Base-by-base conservation (phyloP, 129 eudicot species). In the Gnaphalium uliginosum region DNA sequence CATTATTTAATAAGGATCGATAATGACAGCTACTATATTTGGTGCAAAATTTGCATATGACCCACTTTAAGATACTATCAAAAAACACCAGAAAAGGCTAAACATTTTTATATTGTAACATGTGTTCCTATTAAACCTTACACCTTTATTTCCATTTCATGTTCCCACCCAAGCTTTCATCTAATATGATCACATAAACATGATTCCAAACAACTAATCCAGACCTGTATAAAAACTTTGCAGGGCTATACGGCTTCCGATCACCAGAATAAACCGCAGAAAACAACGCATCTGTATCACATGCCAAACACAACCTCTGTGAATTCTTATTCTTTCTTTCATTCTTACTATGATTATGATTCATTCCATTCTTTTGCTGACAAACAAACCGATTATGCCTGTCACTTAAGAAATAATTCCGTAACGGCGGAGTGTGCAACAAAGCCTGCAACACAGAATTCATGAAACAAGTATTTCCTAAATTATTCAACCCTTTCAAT, bases 361-460 rank as follows among this genome's bases (percentile, higher is more conserved):
- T 58, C 58, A 23, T 78, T 14, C 67, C 84, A 62, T 82, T 87
- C 62, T 82, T 91, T 74, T 85, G 89, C 83, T 86, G 87, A 43
- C 98, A 93, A 63, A 85, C 83, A 18, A 81, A 84, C 53, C 93
- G 78, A 41, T 94, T 87, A 29, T 94, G 98, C 72, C 87, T 73
- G 68, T 90, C 98, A 77, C 97, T 86, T 43, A 94, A 57, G 35
- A 90, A 94, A 63, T 86, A 94, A 73, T 90, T 90, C 69, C 97
- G 86, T 29, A 94, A 59, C 3, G 98, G 98, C 2, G 97, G 93
- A 3, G 97, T 89, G 27, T 90, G 98, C 64, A 94, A 84, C 79
- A 94, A 87, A 4, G 97, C 98, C 78, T 94, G 98, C 85, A 94
- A 77, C 19, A 94, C 97, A 1, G 98, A 94, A 73, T 94, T 94